A percentile compares a stretch with the other conserved stretches of the same genome.
These are phyloP conservation scores for Vinca major DNA, from an alignment of 305 asterid genomes.

Conservation along the genomic window DNA sequence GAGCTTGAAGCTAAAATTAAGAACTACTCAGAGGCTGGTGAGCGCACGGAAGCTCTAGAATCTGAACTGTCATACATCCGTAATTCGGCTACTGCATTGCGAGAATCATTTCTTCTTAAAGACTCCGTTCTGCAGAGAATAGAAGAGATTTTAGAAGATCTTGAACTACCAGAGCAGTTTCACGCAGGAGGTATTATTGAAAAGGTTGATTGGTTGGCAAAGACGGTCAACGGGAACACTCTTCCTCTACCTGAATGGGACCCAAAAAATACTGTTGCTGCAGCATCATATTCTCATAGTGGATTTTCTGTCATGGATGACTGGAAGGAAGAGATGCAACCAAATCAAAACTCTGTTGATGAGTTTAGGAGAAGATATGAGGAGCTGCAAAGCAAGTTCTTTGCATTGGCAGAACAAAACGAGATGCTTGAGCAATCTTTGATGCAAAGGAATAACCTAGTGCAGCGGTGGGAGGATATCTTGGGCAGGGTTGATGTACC, in stretches of 20 bases:
- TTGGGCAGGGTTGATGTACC: slow-evolving; percentile 66
- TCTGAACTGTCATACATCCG: slow-evolving; percentile 98
- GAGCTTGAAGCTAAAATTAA: slow-evolving; percentile 79
- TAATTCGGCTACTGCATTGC: slow-evolving; percentile 84
- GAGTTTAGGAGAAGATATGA: slow-evolving; percentile 64
- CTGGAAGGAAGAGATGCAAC: slow-evolving; percentile 52
- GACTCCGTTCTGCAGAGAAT: slow-evolving; percentile 90
- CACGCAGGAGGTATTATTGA: slow-evolving; percentile 77
- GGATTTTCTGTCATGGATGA: slow-evolving; percentile 55
- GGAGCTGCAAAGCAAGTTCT: slow-evolving; percentile 77
- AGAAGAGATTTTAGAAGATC: slow-evolving; percentile 93
- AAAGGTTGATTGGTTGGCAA: slow-evolving; percentile 85
- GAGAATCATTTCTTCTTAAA: slow-evolving; percentile 97
- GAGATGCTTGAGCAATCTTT: slow-evolving; percentile 99
- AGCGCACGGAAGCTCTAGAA: slow-evolving; percentile 96
- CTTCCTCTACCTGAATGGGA: slow-evolving; percentile 55
- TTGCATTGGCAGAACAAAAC: slow-evolving; percentile 91
- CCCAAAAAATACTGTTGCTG: slow-evolving; percentile 46
- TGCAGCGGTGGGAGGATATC: slow-evolving; percentile 84
- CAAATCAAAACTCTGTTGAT: slow-evolving; percentile 43
- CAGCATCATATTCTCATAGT: slow-evolving; percentile 48
- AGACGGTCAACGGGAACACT: slow-evolving; percentile 52
- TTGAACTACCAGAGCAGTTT: slow-evolving; percentile 88
- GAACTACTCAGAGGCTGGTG: slow-evolving; percentile 90
- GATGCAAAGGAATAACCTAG: slow-evolving; percentile 82